Evolutionary conservation across 2,329 filamentous ascomycete genomes (phyloP), one percentile per base, ranked within the genome.

Genomic region (Juglanconis oblonga): DNA sequence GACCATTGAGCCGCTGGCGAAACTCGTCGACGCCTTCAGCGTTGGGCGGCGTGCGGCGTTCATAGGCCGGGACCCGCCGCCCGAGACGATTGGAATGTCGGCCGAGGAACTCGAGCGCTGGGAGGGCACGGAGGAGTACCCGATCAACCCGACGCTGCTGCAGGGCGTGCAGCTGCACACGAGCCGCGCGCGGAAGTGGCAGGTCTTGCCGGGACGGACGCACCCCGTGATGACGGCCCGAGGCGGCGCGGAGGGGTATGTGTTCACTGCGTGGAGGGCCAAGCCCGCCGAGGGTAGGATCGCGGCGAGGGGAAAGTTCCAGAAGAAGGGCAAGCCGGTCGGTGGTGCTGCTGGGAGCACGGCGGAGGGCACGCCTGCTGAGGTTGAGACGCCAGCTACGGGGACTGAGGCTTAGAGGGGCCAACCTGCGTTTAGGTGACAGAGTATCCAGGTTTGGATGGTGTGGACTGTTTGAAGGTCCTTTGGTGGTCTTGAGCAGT

Each of bases 191-290:
- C 82, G 90, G 63, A 81, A 85, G 56, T 98, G 92, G 91, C 95
- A 99, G 77, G 93, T 97, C 2, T 74, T 99, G 51, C 95, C 95
- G 0, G 91, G 92, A 0, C 80, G 95, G 57, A 98, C 95, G 55
- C 95, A 99, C 76, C 95, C 95, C 6, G 75, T 96, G 58, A 99
- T 99, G 95, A 97, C 91, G 62, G 87, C 87, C 42, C 83, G 85
- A 45, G 95, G 95, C 24, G 94, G 94, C 0, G 87, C 92, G 0
- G 94, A 98, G 70, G 95, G 95, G 0, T 99, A 91, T 72, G 72
- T 99, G 3, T 92, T 98, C 66, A 94, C 92, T 33, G 94, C 84
- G 0, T 91, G 89, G 71, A 85, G 87, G 66, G 92, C 95, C 1
- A 77, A 94, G 50, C 95, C 95, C 0, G 86, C 90, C 0, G 85